Conservation (phyloP, 2,329 filamentous ascomycete genomes). For the Arthrobotrys conoides region DNA sequence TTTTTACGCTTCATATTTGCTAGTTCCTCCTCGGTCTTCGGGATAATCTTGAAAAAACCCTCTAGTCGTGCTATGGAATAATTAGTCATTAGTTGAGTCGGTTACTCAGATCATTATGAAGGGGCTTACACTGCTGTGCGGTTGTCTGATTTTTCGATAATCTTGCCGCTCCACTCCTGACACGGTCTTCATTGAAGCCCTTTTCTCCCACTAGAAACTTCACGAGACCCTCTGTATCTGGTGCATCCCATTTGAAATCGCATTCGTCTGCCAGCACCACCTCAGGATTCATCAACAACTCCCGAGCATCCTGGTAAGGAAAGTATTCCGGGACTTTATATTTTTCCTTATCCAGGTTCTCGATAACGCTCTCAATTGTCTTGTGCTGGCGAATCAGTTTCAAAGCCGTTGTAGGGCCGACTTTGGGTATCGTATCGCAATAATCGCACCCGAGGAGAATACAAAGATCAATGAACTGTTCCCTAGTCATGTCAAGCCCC, state of each 20-base stretch:
- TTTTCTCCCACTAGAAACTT: slow-evolving; percentile 93
- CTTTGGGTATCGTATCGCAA: slow-evolving; percentile 93
- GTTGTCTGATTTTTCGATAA: slow-evolving; percentile 92
- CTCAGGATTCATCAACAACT: slow-evolving; percentile 92
- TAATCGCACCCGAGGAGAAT: slow-evolving; percentile 98
- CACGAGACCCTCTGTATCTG: slow-evolving; percentile 89
- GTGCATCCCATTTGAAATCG: slow-evolving; percentile 98
- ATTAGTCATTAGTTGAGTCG: background rate
- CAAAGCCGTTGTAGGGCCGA: slow-evolving; percentile 90
- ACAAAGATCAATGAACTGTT: slow-evolving; percentile 96
- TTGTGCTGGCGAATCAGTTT: slow-evolving; percentile 95
- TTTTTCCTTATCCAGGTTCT: slow-evolving; percentile 83
- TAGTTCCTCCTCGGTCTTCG: slow-evolving; percentile 89
- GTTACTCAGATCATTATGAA: background rate
- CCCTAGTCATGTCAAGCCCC: slow-evolving; percentile 87
- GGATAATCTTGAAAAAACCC: slow-evolving; percentile 95
- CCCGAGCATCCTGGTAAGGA: slow-evolving; percentile 91
- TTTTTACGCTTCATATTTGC: slow-evolving; percentile 90
- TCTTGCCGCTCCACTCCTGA: slow-evolving; percentile 81
- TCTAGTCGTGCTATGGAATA: slow-evolving; percentile 79
- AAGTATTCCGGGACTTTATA: slow-evolving; percentile 94
- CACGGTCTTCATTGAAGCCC: slow-evolving; percentile 95
- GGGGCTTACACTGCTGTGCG: slow-evolving; percentile 77
- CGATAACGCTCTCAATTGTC: slow-evolving; percentile 87
- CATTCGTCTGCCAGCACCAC: slow-evolving; percentile 87